Evolutionary conservation across 176 grass and related monocot genomes (phyloP), one percentile per base, ranked within the genome.

Genomic region (Cocos nucifera): DNA sequence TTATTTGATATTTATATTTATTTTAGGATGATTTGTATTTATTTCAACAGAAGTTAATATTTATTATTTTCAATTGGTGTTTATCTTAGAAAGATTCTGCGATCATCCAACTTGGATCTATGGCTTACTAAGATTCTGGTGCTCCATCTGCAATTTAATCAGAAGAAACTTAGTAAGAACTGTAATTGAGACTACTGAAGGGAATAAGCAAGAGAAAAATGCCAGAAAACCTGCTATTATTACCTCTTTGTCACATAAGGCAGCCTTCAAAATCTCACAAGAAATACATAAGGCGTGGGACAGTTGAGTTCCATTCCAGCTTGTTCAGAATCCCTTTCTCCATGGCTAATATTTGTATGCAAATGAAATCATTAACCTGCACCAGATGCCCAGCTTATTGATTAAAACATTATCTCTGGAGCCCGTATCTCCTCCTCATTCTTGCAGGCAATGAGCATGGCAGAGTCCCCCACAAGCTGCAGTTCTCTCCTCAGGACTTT

Each of bases 391-490:
- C 35, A 44, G 35, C 35, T 44, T 12, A 14, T 44, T 44, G 35
- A 44, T 44, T 44, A 12, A 44, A 44, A 8, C 10, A 44, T 44
- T 12, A 93, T 88, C 94, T 99, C 94, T 2, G 94, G 94, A 19
- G 94, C 94, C 94, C 94, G 93, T 2, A 93, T 84, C 22, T 99
- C 94, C 22, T 99, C 94, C 3, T 99, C 93, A n/a, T n/a, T n/a
- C 51, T 99, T 99, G 88, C 88, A 93, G 5, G 88, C 81, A 7
- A 99, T 89, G 12, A 99, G 79, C 74, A 93, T 88, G 35, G 94
- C 66, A 9, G 75, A 82, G 27, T 93, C 83, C 3, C 88, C 94
- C 3, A 86, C 85, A 30, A 99, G 85, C 79, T 99, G 94, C 61
- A 99, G 73, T 79, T 99, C 81, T 71, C 71, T 85, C 69, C 94